phyloP scores from a whole-genome alignment of 2,329 filamentous ascomycete species.

The Colletotrichum sp. region DNA sequence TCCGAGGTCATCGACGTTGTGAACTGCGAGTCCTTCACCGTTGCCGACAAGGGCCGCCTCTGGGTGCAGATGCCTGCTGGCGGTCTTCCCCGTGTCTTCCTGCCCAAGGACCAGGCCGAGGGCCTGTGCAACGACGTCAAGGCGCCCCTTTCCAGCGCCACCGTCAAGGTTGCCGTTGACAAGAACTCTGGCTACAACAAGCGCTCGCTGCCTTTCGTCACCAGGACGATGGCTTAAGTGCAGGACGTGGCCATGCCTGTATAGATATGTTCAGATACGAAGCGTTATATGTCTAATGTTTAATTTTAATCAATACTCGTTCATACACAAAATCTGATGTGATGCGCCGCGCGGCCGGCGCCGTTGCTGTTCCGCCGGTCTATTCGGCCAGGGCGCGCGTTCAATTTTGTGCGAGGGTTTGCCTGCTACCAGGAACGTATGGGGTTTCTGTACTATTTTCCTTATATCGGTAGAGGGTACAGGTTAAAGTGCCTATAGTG shows the following conservation, averaged over 20 bases:
- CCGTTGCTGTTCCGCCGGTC: too few relatives aligned
- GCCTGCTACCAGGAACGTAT: too few relatives aligned
- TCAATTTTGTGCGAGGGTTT: too few relatives aligned
- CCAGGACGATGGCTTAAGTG: background rate
- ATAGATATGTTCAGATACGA: background rate
- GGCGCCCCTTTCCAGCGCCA: constrained; percentile 4
- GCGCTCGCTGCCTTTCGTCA: background rate
- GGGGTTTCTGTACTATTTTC: too few relatives aligned
- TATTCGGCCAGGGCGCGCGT: too few relatives aligned
- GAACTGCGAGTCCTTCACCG: constrained; percentile 37
- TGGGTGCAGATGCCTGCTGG: constrained; percentile 21
- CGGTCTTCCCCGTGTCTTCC: constrained; percentile 11
- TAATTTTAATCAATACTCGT: background rate
- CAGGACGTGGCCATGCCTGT: background rate
- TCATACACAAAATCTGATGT: background rate
- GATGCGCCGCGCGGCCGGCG: background rate
- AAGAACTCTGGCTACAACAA: constrained; percentile 11
- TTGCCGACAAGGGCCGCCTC: constrained; percentile 11
- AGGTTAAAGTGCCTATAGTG: too few relatives aligned
- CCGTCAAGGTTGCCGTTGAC: constrained; percentile 17
- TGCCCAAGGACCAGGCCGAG: constrained; percentile 15
- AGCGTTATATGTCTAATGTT: background rate
- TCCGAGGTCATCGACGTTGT: constrained; percentile 45
- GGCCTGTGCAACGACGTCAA: constrained; percentile 17
- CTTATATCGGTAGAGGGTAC: too few relatives aligned